A percentile compares a stretch with the other conserved stretches of the same genome.
Evolutionary conservation across 108 stramenopile species (phyloP).

Genomic region (Chaetoceros muelleri): DNA sequence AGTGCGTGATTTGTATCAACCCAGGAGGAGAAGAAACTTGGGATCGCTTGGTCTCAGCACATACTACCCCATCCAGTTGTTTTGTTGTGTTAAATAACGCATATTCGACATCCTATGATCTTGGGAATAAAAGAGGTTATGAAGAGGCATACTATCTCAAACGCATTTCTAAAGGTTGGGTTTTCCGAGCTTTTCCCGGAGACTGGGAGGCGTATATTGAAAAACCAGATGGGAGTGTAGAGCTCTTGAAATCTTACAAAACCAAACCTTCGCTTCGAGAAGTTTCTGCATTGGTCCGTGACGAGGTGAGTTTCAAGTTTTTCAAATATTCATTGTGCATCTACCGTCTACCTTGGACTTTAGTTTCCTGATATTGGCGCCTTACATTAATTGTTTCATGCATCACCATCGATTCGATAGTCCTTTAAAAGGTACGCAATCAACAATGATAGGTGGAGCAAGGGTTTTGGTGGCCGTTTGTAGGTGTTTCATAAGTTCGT

Average conservation of each 20-base stretch:
- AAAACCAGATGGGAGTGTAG: conserved; percentile 70
- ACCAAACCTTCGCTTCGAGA: conserved; percentile 63
- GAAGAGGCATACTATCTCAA: conserved; percentile 79
- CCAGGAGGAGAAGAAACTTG: conserved; percentile 80
- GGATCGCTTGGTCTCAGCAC: conserved; percentile 49
- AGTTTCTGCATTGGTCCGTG: conserved; percentile 68
- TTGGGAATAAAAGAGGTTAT: conserved; percentile 68
- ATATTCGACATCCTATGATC: conserved; percentile 74
- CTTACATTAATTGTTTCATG: too few relatives aligned
- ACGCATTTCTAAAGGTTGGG: conserved; percentile 78
- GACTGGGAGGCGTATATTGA: conserved; percentile 82
- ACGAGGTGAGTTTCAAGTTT: too few relatives aligned
- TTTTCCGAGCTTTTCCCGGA: conserved; percentile 72
- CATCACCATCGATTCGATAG: too few relatives aligned
- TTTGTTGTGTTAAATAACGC: conserved; percentile 72
- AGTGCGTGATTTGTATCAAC: conserved; percentile 60
- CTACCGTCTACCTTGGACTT: too few relatives aligned
- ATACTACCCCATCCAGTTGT: conserved; percentile 35
- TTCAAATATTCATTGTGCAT: too few relatives aligned
- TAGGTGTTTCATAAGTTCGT: too few relatives aligned
- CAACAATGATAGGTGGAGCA: too few relatives aligned
- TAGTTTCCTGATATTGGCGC: too few relatives aligned
- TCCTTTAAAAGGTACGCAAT: too few relatives aligned
- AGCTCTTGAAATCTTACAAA: conserved; percentile 64
- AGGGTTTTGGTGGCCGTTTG: too few relatives aligned